Percentiles rank a stretch among this genome's conserved stretches.
Conservation (phyloP, 2,329 filamentous ascomycete genomes). For the Botryotinia narcissicola region DNA sequence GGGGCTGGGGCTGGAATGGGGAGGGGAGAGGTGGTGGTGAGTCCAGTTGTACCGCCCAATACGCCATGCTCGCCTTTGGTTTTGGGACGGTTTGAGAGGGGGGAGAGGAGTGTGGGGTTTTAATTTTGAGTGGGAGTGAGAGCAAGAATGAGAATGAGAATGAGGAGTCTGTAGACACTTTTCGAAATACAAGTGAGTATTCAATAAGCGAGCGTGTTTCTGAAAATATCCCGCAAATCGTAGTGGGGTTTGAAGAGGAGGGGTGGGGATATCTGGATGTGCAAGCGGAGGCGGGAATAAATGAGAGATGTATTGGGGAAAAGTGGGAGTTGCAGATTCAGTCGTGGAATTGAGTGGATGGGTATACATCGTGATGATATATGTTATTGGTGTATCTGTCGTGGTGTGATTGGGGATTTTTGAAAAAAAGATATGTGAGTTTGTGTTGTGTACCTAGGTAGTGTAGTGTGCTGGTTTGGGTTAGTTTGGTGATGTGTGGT, state of each 20-base stretch:
- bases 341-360: not conserved
- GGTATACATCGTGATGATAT: rapidly evolving
- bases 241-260: not conserved
- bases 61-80: not conserved
- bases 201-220: not conserved
- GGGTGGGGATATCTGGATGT: not conserved
- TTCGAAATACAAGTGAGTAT: not conserved
- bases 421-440: too few relatives aligned
- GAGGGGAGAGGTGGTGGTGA: not conserved
- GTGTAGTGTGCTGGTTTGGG: not conserved
- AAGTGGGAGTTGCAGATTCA: not conserved
- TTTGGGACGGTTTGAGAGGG: not conserved
- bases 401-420: not conserved
- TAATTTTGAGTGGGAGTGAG: not conserved
- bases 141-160: not conserved
- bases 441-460: too few relatives aligned
- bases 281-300: not conserved
- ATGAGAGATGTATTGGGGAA: not conserved
- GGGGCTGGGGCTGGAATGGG: not conserved
- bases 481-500: not conserved
- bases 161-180: not conserved
- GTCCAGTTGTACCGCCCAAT: not conserved
- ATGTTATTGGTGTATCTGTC: not conserved
- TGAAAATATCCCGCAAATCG: not conserved
- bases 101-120: not conserved